These are phyloP conservation scores for Phyllosticta ampelicida DNA, from an alignment of 2,329 filamentous ascomycete genomes.

Conservation along the genomic window DNA sequence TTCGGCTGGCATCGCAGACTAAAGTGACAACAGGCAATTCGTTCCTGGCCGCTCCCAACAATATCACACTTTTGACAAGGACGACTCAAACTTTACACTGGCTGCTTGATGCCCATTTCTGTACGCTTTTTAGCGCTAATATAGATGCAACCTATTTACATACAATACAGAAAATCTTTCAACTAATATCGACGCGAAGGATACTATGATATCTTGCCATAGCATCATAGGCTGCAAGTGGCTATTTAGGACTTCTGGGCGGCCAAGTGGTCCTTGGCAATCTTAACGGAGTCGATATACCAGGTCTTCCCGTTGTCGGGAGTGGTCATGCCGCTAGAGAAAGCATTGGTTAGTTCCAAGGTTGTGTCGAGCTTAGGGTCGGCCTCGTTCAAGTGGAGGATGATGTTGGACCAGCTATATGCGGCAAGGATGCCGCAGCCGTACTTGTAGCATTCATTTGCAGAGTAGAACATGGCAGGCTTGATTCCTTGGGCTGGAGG, in stretches of 20 bases:
- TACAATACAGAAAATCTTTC: background rate
- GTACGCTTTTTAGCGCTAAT: too few relatives aligned
- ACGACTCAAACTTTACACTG: too few relatives aligned
- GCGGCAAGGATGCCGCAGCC: conserved; percentile 8
- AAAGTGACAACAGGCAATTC: too few relatives aligned
- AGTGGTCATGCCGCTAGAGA: conserved; percentile 4
- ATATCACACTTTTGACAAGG: too few relatives aligned
- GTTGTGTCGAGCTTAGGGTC: conserved; percentile 9
- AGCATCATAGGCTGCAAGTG: background rate
- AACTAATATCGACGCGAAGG: background rate
- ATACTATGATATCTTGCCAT: background rate
- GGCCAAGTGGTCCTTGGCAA: conserved; percentile 10
- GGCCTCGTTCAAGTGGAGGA: conserved; percentile 7
- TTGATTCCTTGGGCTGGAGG: conserved; percentile 7
- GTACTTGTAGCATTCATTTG: conserved; percentile 7
- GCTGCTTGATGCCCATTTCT: too few relatives aligned
- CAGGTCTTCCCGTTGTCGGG: conserved; percentile 13
- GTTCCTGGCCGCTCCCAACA: too few relatives aligned
- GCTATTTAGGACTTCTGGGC: background rate
- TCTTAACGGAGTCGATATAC: conserved; percentile 10
- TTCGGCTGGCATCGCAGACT: too few relatives aligned
- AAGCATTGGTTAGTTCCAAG: conserved; percentile 3
- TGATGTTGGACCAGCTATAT: conserved; percentile 12
- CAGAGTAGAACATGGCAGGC: conserved; percentile 16
- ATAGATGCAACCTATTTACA: background rate